A percentile compares a stretch with the other conserved stretches of the same genome.
These are phyloP conservation scores for Nothopassalora personata DNA, from an alignment of 2,329 filamentous ascomycete species.

Conservation along the genomic window DNA sequence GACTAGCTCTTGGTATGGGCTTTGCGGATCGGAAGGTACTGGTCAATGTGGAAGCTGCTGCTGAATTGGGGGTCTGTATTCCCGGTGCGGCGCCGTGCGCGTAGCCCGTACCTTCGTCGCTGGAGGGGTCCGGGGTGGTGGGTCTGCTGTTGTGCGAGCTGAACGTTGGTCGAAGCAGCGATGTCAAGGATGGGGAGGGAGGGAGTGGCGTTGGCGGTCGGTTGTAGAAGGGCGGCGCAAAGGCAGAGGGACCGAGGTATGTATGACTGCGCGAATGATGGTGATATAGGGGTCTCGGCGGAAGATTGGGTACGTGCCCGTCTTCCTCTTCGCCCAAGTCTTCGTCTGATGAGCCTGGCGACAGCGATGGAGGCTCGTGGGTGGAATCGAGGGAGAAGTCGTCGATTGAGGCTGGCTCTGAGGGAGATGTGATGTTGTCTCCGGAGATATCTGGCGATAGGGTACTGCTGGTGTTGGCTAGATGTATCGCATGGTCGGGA, in stretches of 20 bases:
- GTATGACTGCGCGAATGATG: constrained; percentile 40
- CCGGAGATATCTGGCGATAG: constrained; percentile 17
- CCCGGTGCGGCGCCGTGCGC: constrained; percentile 32
- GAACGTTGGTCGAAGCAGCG: constrained; percentile 70
- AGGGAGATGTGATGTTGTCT: constrained; percentile 33
- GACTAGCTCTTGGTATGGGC: constrained; percentile 73
- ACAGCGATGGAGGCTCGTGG: constrained; percentile 24
- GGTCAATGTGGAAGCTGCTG: constrained; percentile 54
- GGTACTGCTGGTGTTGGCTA: background rate
- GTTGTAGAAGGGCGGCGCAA: constrained; percentile 89
- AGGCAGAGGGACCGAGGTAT: constrained; percentile 42
- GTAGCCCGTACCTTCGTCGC: constrained; percentile 57
- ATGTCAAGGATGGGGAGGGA: constrained; percentile 86
- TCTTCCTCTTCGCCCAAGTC: constrained; percentile 29
- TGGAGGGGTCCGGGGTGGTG: constrained; percentile 85
- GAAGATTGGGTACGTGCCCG: constrained; percentile 26
- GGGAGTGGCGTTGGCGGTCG: constrained; percentile 91
- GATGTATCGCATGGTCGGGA: constrained; percentile 7
- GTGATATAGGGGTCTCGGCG: constrained; percentile 37
- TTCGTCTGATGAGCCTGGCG: constrained; percentile 28
- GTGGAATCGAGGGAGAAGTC: constrained; percentile 32
- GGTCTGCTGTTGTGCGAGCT: constrained; percentile 70
- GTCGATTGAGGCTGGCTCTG: constrained; percentile 36
- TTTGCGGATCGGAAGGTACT: constrained; percentile 50
- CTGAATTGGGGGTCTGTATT: constrained; percentile 46